Percentiles rank a stretch among this genome's conserved stretches.
Evolutionary conservation across 1,139 yeast genomes (phyloP).

Genomic region (Debaryomycetaceae sp.): DNA sequence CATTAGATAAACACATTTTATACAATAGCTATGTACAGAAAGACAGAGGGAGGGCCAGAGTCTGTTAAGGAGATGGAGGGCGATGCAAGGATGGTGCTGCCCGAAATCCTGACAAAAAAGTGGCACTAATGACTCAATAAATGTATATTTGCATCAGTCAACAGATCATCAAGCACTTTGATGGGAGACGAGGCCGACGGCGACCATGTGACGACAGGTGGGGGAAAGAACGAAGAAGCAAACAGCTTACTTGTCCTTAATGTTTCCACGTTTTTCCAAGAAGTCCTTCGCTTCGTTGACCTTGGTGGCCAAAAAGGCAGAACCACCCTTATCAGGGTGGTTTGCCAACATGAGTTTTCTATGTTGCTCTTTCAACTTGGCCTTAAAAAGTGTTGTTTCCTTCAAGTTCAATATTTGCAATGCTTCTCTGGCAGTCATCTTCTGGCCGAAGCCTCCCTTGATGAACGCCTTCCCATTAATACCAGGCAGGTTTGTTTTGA

Average conservation of each 20-base stretch:
- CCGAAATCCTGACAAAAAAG: neutral
- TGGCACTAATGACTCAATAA: neutral
- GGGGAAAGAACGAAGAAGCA: no score
- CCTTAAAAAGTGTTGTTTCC: slow-evolving; percentile 71
- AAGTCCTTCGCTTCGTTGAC: slow-evolving; percentile 96
- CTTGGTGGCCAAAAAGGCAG: slow-evolving; percentile 92
- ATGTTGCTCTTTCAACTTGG: slow-evolving; percentile 86
- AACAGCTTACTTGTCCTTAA: slow-evolving; percentile 27
- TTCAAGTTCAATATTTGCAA: slow-evolving; percentile 80
- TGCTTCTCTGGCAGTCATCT: slow-evolving; percentile 91
- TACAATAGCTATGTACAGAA: neutral
- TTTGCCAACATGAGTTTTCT: slow-evolving; percentile 59
- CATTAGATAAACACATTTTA: neutral
- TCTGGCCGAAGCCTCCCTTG: slow-evolving; percentile 86
- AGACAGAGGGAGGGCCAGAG: neutral
- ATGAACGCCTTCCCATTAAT: slow-evolving; percentile 67
- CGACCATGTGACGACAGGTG: no score
- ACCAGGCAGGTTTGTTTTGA: slow-evolving; percentile 71
- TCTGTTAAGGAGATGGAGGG: neutral
- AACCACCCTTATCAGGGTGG: slow-evolving; percentile 98
- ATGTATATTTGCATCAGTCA: no score
- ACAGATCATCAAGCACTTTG: no score
- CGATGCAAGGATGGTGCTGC: neutral
- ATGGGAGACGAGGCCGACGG: no score
- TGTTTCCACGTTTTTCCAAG: slow-evolving; percentile 76